Base-by-base conservation (phyloP, 495 filamentous ascomycete genomes). In the Xylaria venustula region DNA sequence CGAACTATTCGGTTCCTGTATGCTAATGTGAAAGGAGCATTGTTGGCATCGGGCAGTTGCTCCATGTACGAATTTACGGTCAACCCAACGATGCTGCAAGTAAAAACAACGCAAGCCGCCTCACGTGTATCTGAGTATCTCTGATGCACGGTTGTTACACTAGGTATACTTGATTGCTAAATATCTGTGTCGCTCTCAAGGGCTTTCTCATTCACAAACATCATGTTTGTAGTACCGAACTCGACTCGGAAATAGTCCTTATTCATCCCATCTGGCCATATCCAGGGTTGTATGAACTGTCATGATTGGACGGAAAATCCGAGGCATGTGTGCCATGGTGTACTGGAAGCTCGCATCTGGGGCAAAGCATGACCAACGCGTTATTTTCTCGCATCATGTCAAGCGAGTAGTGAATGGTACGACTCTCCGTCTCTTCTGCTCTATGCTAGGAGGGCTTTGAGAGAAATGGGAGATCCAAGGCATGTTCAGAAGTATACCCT, bases 361-460 rank as follows among this genome's bases (percentile, higher is more conserved):
- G 26, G 2, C 37, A 41, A 22, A 61, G 30, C 26, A 37, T 60
- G 60, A 51, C 37, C 25, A 44, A 44, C 52, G 60, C 60, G 60
- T 45, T 57, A 62, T 62, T 62, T 62, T 62, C 60, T 51, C 32
- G 22, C 49, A 60, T 53, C n/a, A 8, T 58, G 55, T 37, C 53
- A 55, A 34, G 34, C 46, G 22, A 32, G 23, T 19, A 41, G 7
- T 23, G 47, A 32, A 23, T 60, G 57, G 58, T 48, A 53, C 58
- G 41, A 61, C 58, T 61, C 17, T 50, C 34, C 22, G 17, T 50
- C 22, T 25, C 32, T 19, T 15, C 23, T 14, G 36, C 22, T 9
- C 46, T 9, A n/a, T n/a, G n/a, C n/a, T n/a, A 30, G 47, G 47
- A 15, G 23, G 19, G 25, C 4, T 20, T 22, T 57, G 9, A 32